These are phyloP conservation scores for Dichotomopilus funicola DNA, from an alignment of 2,329 filamentous ascomycete species.

Conservation along the genomic window DNA sequence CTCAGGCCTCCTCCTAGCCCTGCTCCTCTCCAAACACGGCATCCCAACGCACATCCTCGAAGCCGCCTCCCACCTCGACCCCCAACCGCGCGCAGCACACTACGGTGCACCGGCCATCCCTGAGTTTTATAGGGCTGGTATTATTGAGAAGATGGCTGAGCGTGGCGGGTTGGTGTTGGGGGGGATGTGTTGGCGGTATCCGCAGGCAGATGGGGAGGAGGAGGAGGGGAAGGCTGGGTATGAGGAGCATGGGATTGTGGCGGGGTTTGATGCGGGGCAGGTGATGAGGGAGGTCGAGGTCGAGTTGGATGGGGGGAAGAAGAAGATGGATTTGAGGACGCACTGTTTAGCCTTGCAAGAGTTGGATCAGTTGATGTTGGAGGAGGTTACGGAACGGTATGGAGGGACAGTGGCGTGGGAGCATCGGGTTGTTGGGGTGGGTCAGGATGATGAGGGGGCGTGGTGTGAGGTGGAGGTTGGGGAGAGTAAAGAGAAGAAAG, in stretches of 20 bases:
- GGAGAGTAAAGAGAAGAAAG: constrained; percentile 27
- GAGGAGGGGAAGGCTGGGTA: neutral
- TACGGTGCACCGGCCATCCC: constrained; percentile 53
- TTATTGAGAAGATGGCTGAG: constrained; percentile 40
- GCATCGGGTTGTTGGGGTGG: constrained; percentile 40
- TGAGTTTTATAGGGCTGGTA: constrained; percentile 52
- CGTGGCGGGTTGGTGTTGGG: constrained; percentile 32
- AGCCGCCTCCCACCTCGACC: constrained; percentile 46
- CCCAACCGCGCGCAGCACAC: constrained; percentile 56
- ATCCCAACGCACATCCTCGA: constrained; percentile 52
- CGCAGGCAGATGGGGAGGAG: constrained; percentile 10
- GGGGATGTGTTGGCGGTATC: constrained; percentile 35
- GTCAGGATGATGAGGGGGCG: constrained; percentile 38
- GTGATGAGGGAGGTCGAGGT: constrained; percentile 29
- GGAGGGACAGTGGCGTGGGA: constrained; percentile 37
- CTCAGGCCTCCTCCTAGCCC: constrained; percentile 42
- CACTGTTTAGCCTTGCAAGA: constrained; percentile 38
- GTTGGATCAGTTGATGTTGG: constrained; percentile 38
- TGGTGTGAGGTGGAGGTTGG: constrained; percentile 39
- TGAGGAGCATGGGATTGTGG: constrained; percentile 31
- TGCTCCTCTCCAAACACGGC: constrained; percentile 46
- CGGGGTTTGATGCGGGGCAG: constrained; percentile 30
- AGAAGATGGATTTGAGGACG: constrained; percentile 33
- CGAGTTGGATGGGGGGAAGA: constrained; percentile 26
- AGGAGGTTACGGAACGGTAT: constrained; percentile 30